Evolutionary conservation across 352 stramenopile genomes (phyloP).

Genomic region (Phytophthora parvispora): DNA sequence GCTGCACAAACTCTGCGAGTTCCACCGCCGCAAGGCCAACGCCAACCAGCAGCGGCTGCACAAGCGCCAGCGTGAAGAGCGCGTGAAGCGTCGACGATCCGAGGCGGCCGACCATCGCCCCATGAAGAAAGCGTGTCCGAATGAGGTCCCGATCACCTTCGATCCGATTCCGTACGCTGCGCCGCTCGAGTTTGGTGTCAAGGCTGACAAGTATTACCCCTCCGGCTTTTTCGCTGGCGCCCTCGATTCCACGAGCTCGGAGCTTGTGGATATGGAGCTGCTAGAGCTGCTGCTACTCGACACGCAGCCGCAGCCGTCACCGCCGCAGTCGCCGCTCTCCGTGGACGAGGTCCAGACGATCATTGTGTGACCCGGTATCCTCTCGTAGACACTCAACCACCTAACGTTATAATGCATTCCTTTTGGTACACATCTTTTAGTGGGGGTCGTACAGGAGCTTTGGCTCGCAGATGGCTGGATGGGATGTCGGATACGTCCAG

Average conservation of each 20-base stretch:
- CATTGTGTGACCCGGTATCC: background rate
- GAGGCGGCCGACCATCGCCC: background rate
- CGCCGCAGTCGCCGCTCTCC: background rate
- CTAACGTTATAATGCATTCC: background rate
- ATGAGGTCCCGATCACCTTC: background rate
- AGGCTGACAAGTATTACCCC: background rate
- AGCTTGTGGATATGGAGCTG: slow-evolving; percentile 27
- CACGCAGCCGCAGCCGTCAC: slow-evolving; percentile 6
- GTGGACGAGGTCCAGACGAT: background rate
- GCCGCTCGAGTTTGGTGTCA: background rate
- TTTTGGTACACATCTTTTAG: background rate
- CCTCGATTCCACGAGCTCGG: slow-evolving; percentile 6
- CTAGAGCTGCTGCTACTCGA: slow-evolving; percentile 28
- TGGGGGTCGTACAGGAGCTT: too few species aligned
- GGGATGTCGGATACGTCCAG: too few species aligned
- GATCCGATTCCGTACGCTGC: slow-evolving; percentile 5
- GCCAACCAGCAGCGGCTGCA: slow-evolving; percentile 61
- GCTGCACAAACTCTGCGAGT: slow-evolving; percentile 66
- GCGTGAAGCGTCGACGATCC: background rate
- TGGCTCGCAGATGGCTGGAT: too few species aligned
- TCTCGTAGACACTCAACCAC: background rate
- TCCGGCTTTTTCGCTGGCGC: background rate
- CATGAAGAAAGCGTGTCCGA: background rate
- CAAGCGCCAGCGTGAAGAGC: slow-evolving; percentile 30
- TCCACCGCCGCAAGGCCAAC: slow-evolving; percentile 69